Conservation (phyloP, 768 basidiomycete species). For the Amanita thiersii region DNA sequence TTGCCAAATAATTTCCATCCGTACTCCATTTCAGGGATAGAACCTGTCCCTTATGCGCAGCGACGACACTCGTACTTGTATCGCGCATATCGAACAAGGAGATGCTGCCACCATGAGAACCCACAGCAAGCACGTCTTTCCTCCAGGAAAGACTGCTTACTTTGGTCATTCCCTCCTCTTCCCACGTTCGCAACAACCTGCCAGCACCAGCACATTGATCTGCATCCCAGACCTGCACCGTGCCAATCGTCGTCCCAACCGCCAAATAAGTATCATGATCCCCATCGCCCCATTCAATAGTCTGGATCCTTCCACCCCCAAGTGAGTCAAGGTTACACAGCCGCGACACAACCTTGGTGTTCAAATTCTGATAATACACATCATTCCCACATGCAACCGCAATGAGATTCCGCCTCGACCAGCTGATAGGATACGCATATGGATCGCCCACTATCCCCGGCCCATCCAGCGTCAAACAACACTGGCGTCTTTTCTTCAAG, state of each 20-base stretch:
- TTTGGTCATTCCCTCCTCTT: constrained; percentile 7
- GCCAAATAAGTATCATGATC: constrained; percentile 18
- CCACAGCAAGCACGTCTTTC: constrained; percentile 5
- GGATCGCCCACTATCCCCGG: constrained; percentile 49
- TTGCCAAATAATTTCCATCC: constrained; percentile 73
- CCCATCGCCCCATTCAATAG: constrained; percentile 44
- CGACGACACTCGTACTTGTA: constrained; percentile 13
- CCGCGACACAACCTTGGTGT: constrained; percentile 42
- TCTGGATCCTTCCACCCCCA: constrained; percentile 29
- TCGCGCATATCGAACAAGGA: constrained; percentile 13
- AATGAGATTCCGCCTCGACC: constrained; percentile 53
- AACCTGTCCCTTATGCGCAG: constrained; percentile 62
- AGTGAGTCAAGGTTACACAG: constrained; percentile 32
- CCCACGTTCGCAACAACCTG: constrained; percentile 4
- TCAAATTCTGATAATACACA: constrained; percentile 56
- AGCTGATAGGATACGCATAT: constrained; percentile 51
- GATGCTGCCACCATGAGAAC: constrained; percentile 8
- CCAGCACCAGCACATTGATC: not conserved
- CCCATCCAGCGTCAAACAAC: constrained; percentile 53
- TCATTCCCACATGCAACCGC: constrained; percentile 54
- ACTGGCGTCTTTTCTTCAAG: constrained; percentile 44
- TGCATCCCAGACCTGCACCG: constrained; percentile 8
- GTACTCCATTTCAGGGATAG: constrained; percentile 71
- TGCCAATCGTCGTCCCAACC: constrained; percentile 11
- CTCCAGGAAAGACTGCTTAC: constrained; percentile 7